Evolutionary conservation across 2,329 filamentous ascomycete genomes (phyloP), one percentile per base, ranked within the genome.

Genomic region (Botrytis cinerea): DNA sequence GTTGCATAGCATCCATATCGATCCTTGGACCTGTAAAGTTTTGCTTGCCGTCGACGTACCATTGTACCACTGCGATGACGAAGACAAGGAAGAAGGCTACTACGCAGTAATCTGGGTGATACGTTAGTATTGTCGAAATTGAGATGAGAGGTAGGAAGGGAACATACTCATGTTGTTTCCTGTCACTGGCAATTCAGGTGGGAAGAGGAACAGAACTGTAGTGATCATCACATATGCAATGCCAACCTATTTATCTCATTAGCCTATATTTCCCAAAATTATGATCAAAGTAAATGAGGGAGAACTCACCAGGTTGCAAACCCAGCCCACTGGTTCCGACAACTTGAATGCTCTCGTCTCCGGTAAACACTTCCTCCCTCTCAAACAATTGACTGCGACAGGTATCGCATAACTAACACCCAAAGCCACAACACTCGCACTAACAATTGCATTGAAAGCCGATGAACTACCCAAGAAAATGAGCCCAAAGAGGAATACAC

Each of bases 331-430:
- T 45, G 81, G 80, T 38, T 81, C 84, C 0, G 88, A 85, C 5
- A 92, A 82, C 38, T 84, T 84, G 79, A 92, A 92, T 0, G 86
- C 79, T 59, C 90, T 84, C 2, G 86, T 68, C 40, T 69, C 84
- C 0, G 91, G 91, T 16, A 94, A 82, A 84, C 88, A 90, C 68
- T 84, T 89, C 12, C 93, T 86, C 4, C 91, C 90, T 1, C 90
- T 87, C 2, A 92, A 80, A 73, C 89, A 87, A 77, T 94, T 92
- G 77, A 94, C 89, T 0, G 88, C 85, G 59, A 93, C 87, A 0
- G 92, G 92, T 45, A 94, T 92, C 22, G 87, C 92, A 76, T 94
- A 94, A 6, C 90, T 91, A 7, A 94, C 83, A 18, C 91, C 90
- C 0, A 94, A 85, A 1, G 92, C 88, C 10, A 94, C 91, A 0